Evolutionary conservation across 805 yeast species (phyloP).

Genomic region (Yarrowia porcina): DNA sequence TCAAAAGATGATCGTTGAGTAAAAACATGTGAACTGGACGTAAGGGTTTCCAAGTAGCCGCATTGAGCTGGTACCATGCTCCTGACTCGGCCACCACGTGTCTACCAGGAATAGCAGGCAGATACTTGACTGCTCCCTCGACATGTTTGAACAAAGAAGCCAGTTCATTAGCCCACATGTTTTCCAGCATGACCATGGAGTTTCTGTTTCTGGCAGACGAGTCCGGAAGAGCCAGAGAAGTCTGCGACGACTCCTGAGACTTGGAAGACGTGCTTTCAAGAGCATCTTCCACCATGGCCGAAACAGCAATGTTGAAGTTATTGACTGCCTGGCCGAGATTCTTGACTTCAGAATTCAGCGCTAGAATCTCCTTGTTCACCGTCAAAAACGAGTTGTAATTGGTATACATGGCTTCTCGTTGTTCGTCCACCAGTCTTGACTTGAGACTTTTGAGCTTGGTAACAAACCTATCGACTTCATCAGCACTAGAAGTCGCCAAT

Average conservation of each 20-base stretch:
- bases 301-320: slow-evolving; percentile 58
- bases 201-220: slow-evolving; percentile 51
- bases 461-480: slow-evolving; percentile 68
- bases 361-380: slow-evolving; percentile 50
- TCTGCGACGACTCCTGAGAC: background rate
- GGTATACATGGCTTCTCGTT: slow-evolving; percentile 34
- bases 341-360: slow-evolving; percentile 64
- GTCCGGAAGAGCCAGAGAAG: slow-evolving; percentile 2
- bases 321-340: slow-evolving; percentile 57
- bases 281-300: slow-evolving; percentile 60
- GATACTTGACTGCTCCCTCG: slow-evolving; percentile 82
- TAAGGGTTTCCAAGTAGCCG: slow-evolving; percentile 77
- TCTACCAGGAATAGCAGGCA: slow-evolving; percentile 73
- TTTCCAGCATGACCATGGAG: slow-evolving; percentile 68
- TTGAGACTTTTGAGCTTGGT: slow-evolving; percentile 51
- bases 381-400: slow-evolving; percentile 37
- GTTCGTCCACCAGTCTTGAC: slow-evolving; percentile 45
- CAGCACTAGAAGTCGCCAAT: slow-evolving; percentile 63
- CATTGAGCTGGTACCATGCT: slow-evolving; percentile 82
- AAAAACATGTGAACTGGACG: slow-evolving; percentile 73
- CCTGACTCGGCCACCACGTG: slow-evolving; percentile 77
- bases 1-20: slow-evolving; percentile 69
- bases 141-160: slow-evolving; percentile 71
- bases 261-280: slow-evolving; percentile 44
- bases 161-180: slow-evolving; percentile 76